Base-by-base conservation (phyloP, 2,329 filamentous ascomycete genomes). In the Cladosporium oxysporum region DNA sequence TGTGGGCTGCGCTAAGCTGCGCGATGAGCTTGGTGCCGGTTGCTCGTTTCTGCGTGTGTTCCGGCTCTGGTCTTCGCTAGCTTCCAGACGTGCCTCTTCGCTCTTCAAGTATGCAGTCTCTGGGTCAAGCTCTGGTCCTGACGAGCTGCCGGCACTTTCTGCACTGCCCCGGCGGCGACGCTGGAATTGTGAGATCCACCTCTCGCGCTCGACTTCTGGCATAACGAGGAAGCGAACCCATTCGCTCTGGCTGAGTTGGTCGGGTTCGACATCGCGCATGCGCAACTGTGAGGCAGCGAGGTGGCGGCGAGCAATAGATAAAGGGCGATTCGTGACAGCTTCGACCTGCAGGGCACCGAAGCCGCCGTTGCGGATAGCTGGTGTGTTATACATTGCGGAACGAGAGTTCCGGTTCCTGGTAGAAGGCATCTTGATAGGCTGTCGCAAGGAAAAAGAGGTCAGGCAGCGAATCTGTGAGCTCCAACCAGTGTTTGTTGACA, bases 201-300 rank as follows among this genome's bases (percentile, higher is more conserved):
- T 65, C 2, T 76, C 74, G n/a, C 75, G 71, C 67, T 76, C 74
- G 58, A 66, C 61, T 50, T 71, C 71, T 33, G 72, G 71, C 75
- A 76, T 76, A 29, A 74, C 75, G 23, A 76, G 70, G 69, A 76
- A 76, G 29, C 70, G 69, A 29, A 76, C 72, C 75, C 75, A 76
- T 66, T 76, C 74, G 65, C 71, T 73, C 6, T 70, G 72, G 67
- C 68, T 71, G 47, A 76, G 67, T 65, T 76, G 74, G 35, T 76
- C 71, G 7, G 75, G 75, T 63, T 76, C 75, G 69, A 76, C 76
- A 41, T 74, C 72, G 57, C 74, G 74, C 72, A 76, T 76, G 52
- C 75, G 75, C 10, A 76, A 70, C 61, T 74, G 71, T 44, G 69
- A 72, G 21, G 75, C 75, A 53, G 75, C 75, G 23, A 76, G 69